These are phyloP conservation scores for Beauveria caledonica DNA, from an alignment of 2,329 filamentous ascomycete species.

Conservation along the genomic window DNA sequence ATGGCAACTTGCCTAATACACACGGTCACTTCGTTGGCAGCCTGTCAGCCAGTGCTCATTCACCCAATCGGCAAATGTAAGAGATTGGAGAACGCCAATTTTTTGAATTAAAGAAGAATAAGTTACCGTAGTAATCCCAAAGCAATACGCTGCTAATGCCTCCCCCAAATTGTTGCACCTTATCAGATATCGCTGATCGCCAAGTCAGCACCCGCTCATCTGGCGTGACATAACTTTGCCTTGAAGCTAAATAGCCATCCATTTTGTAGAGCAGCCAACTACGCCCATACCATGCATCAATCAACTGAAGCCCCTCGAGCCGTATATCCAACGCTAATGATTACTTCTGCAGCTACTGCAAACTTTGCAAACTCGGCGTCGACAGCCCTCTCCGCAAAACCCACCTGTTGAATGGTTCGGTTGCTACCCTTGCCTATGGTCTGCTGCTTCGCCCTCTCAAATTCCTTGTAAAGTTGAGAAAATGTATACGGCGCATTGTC, in stretches of 20 bases:
- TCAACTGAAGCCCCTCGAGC: not conserved
- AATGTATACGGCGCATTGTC: not conserved
- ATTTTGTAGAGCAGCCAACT: not conserved
- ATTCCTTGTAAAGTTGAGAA: not conserved
- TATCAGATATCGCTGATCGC: not conserved
- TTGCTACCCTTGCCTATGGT: not conserved
- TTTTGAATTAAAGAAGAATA: not conserved
- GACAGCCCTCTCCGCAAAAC: not conserved
- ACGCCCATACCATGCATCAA: not conserved
- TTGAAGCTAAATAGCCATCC: not conserved
- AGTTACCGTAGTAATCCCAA: no score
- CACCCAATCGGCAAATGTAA: not conserved
- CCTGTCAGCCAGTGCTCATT: no score
- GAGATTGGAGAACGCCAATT: not conserved
- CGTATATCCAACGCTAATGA: not conserved
- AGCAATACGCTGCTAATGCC: no score
- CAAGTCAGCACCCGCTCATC: not conserved
- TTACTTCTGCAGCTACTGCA: not conserved
- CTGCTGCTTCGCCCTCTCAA: not conserved
- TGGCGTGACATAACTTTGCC: not conserved
- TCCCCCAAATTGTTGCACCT: not conserved
- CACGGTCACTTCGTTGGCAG: not conserved
- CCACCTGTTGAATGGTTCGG: not conserved
- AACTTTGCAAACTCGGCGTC: not conserved
- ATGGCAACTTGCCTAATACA: not conserved